phyloP scores from a whole-genome alignment of 306 rosid genomes.

The Hippophae tibetana region DNA sequence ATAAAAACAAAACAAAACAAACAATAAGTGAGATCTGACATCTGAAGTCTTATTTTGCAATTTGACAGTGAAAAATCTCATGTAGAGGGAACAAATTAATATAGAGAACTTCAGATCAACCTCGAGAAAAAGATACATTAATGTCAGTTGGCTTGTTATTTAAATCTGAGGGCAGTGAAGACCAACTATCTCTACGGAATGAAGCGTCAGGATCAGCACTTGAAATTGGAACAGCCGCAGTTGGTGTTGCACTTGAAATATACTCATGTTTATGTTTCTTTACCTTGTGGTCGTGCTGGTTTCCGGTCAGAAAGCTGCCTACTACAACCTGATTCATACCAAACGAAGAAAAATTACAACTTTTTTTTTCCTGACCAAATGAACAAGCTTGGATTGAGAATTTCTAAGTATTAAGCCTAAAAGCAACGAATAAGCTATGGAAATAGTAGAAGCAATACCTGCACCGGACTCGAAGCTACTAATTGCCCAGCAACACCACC shows the following conservation, averaged over 20 bases:
- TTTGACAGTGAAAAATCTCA: slow-evolving; percentile 28
- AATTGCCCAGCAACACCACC: slow-evolving; percentile 92
- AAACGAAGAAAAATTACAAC: slow-evolving; percentile 18
- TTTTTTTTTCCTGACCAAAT: background rate
- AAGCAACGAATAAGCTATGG: too few species aligned
- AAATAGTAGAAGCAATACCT: slow-evolving; percentile 29
- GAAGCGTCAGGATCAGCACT: slow-evolving; percentile 46
- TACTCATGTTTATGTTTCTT: slow-evolving; percentile 67
- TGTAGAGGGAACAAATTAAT: slow-evolving; percentile 2
- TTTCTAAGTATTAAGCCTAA: too few species aligned
- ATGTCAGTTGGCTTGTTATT: slow-evolving; percentile 59
- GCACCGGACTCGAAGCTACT: slow-evolving; percentile 92
- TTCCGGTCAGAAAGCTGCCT: slow-evolving; percentile 91
- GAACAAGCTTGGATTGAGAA: too few species aligned
- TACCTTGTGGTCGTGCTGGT: slow-evolving; percentile 77
- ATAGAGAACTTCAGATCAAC: slow-evolving; percentile 14
- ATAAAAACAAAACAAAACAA: slow-evolving; percentile 27
- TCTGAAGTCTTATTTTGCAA: slow-evolving; percentile 26
- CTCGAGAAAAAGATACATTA: slow-evolving; percentile 59
- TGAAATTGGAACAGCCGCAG: slow-evolving; percentile 51
- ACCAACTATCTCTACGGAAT: slow-evolving; percentile 61
- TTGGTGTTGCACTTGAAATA: slow-evolving; percentile 31
- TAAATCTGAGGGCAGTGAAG: slow-evolving; percentile 48
- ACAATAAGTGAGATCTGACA: slow-evolving; percentile 10
- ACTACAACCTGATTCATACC: slow-evolving; percentile 58